Base-by-base conservation (phyloP, 169 alveolate genomes). In the Amoebophrya sp. region DNA sequence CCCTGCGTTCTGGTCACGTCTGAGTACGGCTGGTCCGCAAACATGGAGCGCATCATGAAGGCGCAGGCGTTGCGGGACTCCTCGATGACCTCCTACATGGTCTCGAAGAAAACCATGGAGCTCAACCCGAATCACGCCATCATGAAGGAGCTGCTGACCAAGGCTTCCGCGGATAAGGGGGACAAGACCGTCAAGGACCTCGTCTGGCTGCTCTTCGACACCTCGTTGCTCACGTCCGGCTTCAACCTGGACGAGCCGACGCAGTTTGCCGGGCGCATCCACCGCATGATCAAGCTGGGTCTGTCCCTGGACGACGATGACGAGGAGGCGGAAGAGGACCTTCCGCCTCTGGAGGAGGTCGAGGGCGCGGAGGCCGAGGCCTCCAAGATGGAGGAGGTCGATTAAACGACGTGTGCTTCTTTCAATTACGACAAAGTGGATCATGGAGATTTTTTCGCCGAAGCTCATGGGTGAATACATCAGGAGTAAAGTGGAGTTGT, bases 21-120 rank as follows among this genome's bases (percentile, higher is more conserved):
- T 89, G 99, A 99, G 95, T 97, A 96, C 95, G 99, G 99, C 89
- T 99, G 99, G 99, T 96, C 99, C 90, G 99, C 99, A 50, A 99
- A 99, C 96, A 99, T 99, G 99, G 99, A 99, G 94, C 97, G 99
- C 93, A 99, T 99, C 95, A 99, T 99, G 99, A 98, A 98, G 95
- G 99, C 99, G n/a, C 99, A 99, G 96, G 99, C 99, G 40, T 98
- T 99, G 40, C 97, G 99, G 94, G 99, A 98, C 95, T 95, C 97
- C 93, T 95, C 99, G 90, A 98, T 98, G 98, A 97, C 99, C 23
- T 90, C 92, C 41, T 94, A 94, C 94, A 94, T 95, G 95, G 90
- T 91, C 45, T 89, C 92, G 88, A 98, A 98, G 97, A 98, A 98
- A 97, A 99, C 99, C 93, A 98, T 99, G 99, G 99, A 99, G 95